Conservation (phyloP, 139 green algal species). For the Trebouxia sp. region DNA sequence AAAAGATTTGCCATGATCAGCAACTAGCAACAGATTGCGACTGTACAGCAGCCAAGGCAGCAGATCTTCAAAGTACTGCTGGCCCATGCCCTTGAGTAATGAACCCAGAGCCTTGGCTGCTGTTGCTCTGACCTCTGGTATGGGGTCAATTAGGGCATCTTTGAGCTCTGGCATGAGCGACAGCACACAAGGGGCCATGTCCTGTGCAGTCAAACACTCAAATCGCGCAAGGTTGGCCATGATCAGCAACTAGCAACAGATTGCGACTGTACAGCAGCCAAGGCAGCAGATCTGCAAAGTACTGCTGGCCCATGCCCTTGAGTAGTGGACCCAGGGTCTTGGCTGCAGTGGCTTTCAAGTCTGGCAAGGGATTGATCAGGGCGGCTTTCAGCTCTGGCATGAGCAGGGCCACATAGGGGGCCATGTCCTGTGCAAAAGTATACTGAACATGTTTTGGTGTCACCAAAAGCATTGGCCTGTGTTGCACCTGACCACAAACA, state of each 20-base stretch:
- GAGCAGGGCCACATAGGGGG: conserved; percentile 88
- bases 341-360: conserved; percentile 81
- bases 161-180: conserved; percentile 92
- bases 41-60: conserved; percentile 93
- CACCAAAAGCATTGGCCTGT: too few relatives aligned
- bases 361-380: conserved; percentile 92
- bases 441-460: too few relatives aligned
- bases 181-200: conserved; percentile 93
- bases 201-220: conserved; percentile 44
- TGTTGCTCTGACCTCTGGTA: conserved; percentile 86
- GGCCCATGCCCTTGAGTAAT: conserved; percentile 82
- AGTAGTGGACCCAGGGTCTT: conserved; percentile 85
- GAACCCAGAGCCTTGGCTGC: conserved; percentile 83
- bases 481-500: too few relatives aligned
- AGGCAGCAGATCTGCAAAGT: conserved; percentile 75
- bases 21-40: too few relatives aligned
- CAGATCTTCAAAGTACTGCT: conserved; percentile 66
- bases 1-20: too few relatives aligned
- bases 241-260: too few relatives aligned
- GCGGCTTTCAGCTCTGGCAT: conserved; percentile 91
- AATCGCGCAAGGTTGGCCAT: too few relatives aligned
- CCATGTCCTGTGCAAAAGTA: conserved; percentile 78
- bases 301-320: conserved; percentile 75
- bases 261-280: too few relatives aligned
- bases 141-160: conserved; percentile 88